Base-by-base conservation (phyloP, 352 stramenopile genomes). In the Phytopythium aichiense region DNA sequence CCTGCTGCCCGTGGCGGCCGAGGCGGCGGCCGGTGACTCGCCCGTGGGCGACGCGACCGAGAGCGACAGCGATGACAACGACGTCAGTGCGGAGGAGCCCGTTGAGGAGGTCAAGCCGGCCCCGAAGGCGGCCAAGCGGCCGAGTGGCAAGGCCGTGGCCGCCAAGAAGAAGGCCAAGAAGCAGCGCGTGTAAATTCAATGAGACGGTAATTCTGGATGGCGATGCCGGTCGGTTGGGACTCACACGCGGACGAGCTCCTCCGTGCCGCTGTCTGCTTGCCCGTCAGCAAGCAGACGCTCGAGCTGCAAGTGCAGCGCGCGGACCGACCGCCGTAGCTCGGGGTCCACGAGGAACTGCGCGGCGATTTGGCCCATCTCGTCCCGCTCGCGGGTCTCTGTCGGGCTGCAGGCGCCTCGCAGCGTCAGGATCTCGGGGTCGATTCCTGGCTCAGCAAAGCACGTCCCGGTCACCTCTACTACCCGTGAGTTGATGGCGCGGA, bases 101-200 rank as follows among this genome's bases (percentile, higher is more conserved):
- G 55, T 63, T 4, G 49, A 74, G 31, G 49, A 74, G 15, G 69
- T 61, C 46, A 37, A 75, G 40, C 65, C 69, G 40, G 70, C 72
- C 45, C 37, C 40, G 20, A 52, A 67, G 55, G 40, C 56, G 33
- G 45, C 48, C 20, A 63, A 45, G 35, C 50, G 28, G 18, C 28
- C 50, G 30, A 56, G 28, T 20, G 50, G 18, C 50, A 58, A 58
- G 53, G 2, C 2, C 49, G 20, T 16, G 61, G 56, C 65, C 68
- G 64, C 40, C 37, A 63, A 63, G 53, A 53, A 50, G 46, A 62
- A 66, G 57, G 60, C 49, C 20, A 83, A 84, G 66, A 85, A 81
- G 53, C 72, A 69, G 68, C 74, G 76, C 66, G 73, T 83, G 72
- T 79, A 81, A 76, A 63, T 76, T 72, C 50, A 72, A 23, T 23